Evolutionary conservation across 257 asterid species (phyloP), one percentile per base, ranked within the genome.

Genomic region (Jacaranda copaia): DNA sequence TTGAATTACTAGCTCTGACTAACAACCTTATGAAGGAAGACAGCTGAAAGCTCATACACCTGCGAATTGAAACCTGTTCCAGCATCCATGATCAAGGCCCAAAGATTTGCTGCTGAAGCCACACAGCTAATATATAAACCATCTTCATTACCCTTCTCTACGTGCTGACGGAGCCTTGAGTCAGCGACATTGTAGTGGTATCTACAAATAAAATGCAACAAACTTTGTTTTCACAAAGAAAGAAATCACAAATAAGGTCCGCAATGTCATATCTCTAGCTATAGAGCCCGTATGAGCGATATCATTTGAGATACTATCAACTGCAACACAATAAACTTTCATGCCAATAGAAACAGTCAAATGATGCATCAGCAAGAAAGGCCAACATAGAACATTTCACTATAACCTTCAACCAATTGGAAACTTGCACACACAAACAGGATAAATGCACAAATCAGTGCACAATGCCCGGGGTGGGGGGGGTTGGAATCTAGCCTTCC

Each of bases 51-150:
- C 84, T 94, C 98, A 67, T 94, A 94, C 69, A 92, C 99, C 84
- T 94, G 99, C 0, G 97, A 88, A 49, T 68, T 80, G 83, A 94
- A 94, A 70, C 96, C 97, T 8, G 98, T 92, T 74, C 98, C 97
- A 6, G 98, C 99, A 85, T 92, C 98, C 99, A 94, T 94, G 84
- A 94, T 94, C 72, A 94, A 87, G 81, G 99, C 99, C 99, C 98
- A 94, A 66, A 94, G 98, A 80, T 88, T 94, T 78, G 93, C 81
- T 8, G 99, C 93, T 5, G 97, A 92, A 72, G 96, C 97, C 75
- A 94, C 99, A 57, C 98, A 94, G 87, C 97, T 94, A 74, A 94
- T 92, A 73, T 87, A 92, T 15, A 94, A 77, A 70, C 98, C 97
- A 81, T 94, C 99, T 84, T 94, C 99, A 55, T 92, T 94, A 38